A percentile compares a stretch with the other conserved stretches of the same genome.
phyloP scores from a whole-genome alignment of 495 filamentous ascomycete genomes.

The Hyaloscypha hepaticicola region DNA sequence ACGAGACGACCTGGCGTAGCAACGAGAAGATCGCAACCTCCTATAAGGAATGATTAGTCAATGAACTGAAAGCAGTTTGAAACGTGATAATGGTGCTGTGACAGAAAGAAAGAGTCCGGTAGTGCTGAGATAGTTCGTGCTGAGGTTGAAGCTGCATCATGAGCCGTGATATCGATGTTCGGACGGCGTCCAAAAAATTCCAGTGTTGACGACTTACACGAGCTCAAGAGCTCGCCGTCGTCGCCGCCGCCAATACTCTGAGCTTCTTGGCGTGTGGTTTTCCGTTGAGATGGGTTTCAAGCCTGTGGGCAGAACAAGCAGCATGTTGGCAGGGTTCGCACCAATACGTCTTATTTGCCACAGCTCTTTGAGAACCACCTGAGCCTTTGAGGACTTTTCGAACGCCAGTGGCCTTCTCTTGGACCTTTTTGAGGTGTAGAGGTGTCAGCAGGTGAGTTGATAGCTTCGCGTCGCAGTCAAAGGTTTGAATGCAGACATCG shows the following conservation, averaged over 20 bases:
- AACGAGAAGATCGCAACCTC: constrained; percentile 91
- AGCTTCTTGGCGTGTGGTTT: not conserved
- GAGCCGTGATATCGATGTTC: too few relatives aligned
- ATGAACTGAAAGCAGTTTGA: not conserved
- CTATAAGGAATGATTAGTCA: constrained; percentile 8
- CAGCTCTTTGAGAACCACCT: constrained; percentile 3
- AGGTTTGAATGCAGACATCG: not conserved
- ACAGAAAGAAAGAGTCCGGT: constrained; percentile 6
- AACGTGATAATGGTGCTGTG: constrained; percentile 2
- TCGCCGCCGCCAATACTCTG: too few relatives aligned
- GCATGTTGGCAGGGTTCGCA: constrained; percentile 11
- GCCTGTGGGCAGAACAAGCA: not conserved
- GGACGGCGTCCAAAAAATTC: too few relatives aligned
- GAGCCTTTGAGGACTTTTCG: not conserved
- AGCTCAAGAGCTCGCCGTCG: too few relatives aligned
- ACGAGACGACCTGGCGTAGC: constrained; percentile 96
- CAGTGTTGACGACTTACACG: too few relatives aligned
- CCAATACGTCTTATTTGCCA: constrained; percentile 10
- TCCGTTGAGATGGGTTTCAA: not conserved
- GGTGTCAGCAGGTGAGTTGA: not conserved
- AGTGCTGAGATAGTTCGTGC: not conserved
- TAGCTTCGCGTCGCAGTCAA: not conserved
- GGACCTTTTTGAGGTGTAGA: constrained; percentile 10
- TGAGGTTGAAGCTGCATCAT: not conserved
- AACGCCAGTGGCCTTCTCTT: not conserved